These are phyloP conservation scores for Tolypocladium nubicola DNA, from an alignment of 2,329 filamentous ascomycete genomes.

Conservation along the genomic window DNA sequence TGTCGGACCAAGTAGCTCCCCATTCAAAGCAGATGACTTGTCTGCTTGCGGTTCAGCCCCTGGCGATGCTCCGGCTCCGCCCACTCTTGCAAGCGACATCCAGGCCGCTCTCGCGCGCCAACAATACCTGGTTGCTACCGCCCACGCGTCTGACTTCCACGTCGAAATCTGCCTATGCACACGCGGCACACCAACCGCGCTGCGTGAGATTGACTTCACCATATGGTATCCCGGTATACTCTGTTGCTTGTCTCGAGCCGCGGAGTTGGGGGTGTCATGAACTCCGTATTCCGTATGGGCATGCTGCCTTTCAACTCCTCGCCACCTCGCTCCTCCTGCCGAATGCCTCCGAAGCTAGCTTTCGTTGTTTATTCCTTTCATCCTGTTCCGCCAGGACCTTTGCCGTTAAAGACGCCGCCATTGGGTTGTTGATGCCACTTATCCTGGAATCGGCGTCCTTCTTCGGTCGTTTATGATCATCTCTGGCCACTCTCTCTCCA, in stretches of 20 bases:
- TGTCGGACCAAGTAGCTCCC: too few relatives aligned
- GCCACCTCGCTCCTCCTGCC: constrained; percentile 3
- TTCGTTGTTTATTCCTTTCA: constrained; percentile 67
- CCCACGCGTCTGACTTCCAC: too few relatives aligned
- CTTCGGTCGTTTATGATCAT: constrained; percentile 15
- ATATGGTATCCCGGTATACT: constrained; percentile 11
- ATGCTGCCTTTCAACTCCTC: not conserved
- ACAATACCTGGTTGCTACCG: too few relatives aligned
- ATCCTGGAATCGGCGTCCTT: constrained; percentile 23
- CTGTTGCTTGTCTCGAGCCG: not conserved
- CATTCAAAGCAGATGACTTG: too few relatives aligned
- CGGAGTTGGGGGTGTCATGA: not conserved
- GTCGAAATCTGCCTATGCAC: too few relatives aligned
- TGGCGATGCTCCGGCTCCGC: not conserved
- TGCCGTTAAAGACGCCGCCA: constrained; percentile 75
- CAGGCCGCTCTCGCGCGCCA: too few relatives aligned
- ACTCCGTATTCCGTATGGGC: not conserved
- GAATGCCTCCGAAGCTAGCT: constrained; percentile 34
- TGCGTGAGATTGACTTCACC: constrained; percentile 11
- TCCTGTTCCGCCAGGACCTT: constrained; percentile 84
- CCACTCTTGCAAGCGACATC: too few relatives aligned
- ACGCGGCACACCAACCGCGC: not conserved
- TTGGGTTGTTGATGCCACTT: constrained; percentile 73
- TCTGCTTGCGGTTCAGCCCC: too few relatives aligned
- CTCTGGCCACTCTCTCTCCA: constrained; percentile 17